Evolutionary conservation across 495 filamentous ascomycete genomes (phyloP).

Genomic region (Trichocladium antarcticum): DNA sequence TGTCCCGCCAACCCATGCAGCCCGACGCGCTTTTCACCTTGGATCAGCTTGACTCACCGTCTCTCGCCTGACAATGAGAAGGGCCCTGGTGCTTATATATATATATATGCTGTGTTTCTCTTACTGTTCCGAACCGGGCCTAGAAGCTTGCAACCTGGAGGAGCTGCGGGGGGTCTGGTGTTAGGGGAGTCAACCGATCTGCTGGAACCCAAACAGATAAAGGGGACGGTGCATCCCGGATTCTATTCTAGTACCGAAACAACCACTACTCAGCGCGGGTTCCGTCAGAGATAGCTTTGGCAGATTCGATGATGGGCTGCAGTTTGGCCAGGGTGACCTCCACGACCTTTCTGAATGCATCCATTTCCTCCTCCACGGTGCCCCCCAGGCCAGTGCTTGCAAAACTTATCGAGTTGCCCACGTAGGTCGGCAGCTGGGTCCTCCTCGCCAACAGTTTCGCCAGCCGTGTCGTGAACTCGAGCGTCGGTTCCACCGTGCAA

Average conservation of each 20-base stretch:
- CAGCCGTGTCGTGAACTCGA: conserved; percentile 77
- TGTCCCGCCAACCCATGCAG: too few relatives aligned
- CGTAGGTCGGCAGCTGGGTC: conserved; percentile 62
- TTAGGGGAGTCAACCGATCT: too few relatives aligned
- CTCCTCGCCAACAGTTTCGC: conserved; percentile 70
- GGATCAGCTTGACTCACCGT: too few relatives aligned
- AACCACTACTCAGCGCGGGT: neutral
- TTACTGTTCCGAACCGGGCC: too few relatives aligned
- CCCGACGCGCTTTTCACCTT: too few relatives aligned
- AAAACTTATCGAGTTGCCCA: conserved; percentile 67
- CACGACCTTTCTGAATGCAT: conserved; percentile 63
- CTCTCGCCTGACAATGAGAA: too few relatives aligned
- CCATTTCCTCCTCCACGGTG: conserved; percentile 88
- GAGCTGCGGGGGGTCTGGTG: too few relatives aligned
- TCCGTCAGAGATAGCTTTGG: conserved; percentile 7
- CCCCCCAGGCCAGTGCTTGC: conserved; percentile 56
- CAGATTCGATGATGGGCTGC: conserved; percentile 16
- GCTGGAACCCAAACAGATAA: too few relatives aligned
- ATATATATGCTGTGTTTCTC: too few relatives aligned
- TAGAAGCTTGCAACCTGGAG: too few relatives aligned
- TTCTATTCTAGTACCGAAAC: neutral
- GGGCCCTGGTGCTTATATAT: too few relatives aligned
- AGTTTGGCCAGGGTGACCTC: conserved; percentile 54
- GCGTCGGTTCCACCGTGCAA: conserved; percentile 57
- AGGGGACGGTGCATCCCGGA: too few relatives aligned